Conservation (phyloP, 2,329 filamentous ascomycete genomes). For the Tolypocladium album region DNA sequence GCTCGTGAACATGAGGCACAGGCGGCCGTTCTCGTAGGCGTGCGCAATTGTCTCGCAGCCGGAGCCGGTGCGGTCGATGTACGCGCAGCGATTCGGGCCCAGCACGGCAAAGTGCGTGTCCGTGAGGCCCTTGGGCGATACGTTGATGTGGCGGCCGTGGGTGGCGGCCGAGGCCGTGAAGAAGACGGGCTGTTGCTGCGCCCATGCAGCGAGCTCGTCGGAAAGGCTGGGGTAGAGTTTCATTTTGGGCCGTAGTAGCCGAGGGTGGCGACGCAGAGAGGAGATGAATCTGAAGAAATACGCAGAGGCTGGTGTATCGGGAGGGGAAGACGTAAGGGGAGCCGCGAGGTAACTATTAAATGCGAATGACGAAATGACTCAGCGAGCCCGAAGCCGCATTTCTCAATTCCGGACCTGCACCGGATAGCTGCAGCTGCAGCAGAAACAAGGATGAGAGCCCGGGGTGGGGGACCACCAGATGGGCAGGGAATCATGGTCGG, state of each 20-base stretch:
- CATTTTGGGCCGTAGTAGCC: conserved; percentile 29
- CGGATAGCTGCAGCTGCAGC: neutral
- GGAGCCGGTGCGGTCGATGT: conserved; percentile 65
- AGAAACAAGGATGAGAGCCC: neutral
- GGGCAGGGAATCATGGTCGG: neutral
- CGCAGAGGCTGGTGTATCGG: neutral
- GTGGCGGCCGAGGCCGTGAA: conserved; percentile 64
- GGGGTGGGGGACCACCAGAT: neutral
- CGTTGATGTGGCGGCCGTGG: conserved; percentile 58
- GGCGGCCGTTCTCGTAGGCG: conserved; percentile 64
- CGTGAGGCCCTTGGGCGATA: conserved; percentile 64
- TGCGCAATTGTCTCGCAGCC: conserved; percentile 69
- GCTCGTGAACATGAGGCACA: conserved; percentile 65
- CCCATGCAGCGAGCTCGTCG: conserved; percentile 49
- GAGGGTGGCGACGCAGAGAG: neutral
- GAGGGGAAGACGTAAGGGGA: neutral
- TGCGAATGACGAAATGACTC: neutral
- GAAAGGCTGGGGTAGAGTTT: conserved; percentile 47
- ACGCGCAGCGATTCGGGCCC: conserved; percentile 48
- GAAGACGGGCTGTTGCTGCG: conserved; percentile 59
- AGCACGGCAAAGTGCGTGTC: conserved; percentile 52
- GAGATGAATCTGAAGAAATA: neutral
- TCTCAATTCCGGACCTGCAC: neutral
- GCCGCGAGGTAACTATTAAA: neutral
- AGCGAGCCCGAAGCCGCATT: neutral